Evolutionary conservation across 1,284 basidiomycete species (phyloP).

Genomic region (Fomes fomentarius): DNA sequence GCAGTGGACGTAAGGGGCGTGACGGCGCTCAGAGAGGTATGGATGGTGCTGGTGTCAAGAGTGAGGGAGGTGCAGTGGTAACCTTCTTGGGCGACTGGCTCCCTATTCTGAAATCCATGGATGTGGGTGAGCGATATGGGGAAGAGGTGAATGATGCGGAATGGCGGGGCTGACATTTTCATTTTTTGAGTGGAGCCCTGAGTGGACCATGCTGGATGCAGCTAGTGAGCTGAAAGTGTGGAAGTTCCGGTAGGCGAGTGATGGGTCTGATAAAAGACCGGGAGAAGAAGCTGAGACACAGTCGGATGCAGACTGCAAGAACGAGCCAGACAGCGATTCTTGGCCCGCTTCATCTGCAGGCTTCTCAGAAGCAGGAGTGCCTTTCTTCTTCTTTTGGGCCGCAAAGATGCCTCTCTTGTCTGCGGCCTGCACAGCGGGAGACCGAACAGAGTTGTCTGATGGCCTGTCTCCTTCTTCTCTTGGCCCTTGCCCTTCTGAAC

Average conservation of each 20-base stretch:
- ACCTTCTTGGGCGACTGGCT: constrained; percentile 53
- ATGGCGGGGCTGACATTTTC: constrained; percentile 28
- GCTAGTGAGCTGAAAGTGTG: constrained; percentile 14
- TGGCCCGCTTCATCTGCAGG: too few species aligned
- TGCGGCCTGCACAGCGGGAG: too few species aligned
- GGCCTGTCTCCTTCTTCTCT: too few species aligned
- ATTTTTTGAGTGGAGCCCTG: constrained; percentile 22
- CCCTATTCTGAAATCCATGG: constrained; percentile 65
- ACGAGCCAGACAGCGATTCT: constrained; percentile 9
- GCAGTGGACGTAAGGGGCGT: constrained; percentile 46
- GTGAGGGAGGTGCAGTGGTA: constrained; percentile 36
- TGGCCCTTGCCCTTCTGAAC: too few species aligned
- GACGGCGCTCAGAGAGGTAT: constrained; percentile 36
- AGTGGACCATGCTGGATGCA: constrained; percentile 21
- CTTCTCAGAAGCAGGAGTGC: too few species aligned
- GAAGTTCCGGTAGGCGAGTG: constrained; percentile 12
- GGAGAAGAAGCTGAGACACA: neutral
- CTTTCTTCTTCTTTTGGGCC: too few species aligned
- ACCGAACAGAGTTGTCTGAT: too few species aligned
- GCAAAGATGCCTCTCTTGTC: too few species aligned
- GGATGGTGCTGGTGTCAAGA: constrained; percentile 42
- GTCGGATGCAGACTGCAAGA: constrained; percentile 1
- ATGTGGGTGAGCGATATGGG: constrained; percentile 24
- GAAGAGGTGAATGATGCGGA: constrained; percentile 22
- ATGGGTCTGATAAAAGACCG: constrained; percentile 20